Conservation (phyloP, 2,329 filamentous ascomycete species). For the Hypoxylon sp. region DNA sequence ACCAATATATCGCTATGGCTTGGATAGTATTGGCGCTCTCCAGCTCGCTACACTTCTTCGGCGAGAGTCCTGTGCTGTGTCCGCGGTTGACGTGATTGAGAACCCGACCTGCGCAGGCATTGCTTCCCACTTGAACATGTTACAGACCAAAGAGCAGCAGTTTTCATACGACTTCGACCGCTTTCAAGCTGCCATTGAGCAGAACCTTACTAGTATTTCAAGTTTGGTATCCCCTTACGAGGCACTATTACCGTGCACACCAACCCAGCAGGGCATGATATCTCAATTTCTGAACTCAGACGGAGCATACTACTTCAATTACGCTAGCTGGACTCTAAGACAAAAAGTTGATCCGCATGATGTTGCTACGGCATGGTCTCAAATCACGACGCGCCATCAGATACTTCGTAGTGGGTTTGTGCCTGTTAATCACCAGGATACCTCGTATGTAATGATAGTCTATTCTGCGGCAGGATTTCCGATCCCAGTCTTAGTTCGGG, state of each 20-base stretch:
- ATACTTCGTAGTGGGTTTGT: slow-evolving; percentile 82
- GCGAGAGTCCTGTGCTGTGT: slow-evolving; percentile 63
- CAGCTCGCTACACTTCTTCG: slow-evolving; percentile 78
- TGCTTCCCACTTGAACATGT: slow-evolving; percentile 28
- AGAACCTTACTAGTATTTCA: slow-evolving; percentile 41
- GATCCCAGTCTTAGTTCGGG: slow-evolving; percentile 35
- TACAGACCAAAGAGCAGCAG: neutral
- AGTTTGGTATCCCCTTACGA: slow-evolving; percentile 54
- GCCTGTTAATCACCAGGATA: slow-evolving; percentile 64
- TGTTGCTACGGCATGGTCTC: slow-evolving; percentile 67
- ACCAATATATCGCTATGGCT: slow-evolving; percentile 85
- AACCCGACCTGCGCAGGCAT: slow-evolving; percentile 56
- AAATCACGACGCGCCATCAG: slow-evolving; percentile 63
- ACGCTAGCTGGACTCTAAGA: slow-evolving; percentile 64
- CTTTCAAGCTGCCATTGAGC: slow-evolving; percentile 50
- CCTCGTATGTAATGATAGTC: slow-evolving; percentile 79
- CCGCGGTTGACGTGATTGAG: slow-evolving; percentile 78
- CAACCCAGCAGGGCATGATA: slow-evolving; percentile 81
- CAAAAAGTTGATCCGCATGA: slow-evolving; percentile 47
- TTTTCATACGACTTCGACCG: slow-evolving; percentile 50
- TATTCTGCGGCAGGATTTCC: slow-evolving; percentile 49
- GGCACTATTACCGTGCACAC: slow-evolving; percentile 77
- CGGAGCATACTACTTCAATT: slow-evolving; percentile 79
- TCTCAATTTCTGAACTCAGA: slow-evolving; percentile 74
- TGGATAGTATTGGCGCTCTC: slow-evolving; percentile 88